Conservation (phyloP, 192 early-diverging fungal genomes). For the Backusella circina region DNA sequence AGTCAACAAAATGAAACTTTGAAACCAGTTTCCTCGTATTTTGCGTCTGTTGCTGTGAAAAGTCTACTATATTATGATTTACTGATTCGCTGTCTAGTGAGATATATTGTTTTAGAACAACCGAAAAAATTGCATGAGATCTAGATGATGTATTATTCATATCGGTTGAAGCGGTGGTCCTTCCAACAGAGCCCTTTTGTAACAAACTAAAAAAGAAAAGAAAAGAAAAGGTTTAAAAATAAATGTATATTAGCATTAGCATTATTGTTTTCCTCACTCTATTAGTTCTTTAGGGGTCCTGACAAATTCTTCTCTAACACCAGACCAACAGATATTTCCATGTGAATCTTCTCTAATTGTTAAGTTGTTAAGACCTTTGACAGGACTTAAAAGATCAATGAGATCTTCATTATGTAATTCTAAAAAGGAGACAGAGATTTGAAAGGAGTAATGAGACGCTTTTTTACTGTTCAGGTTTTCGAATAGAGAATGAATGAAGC, state of each 20-base stretch:
- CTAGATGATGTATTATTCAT: slow-evolving; percentile 95
- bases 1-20: slow-evolving; percentile 99
- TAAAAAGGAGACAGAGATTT: slow-evolving; percentile 76
- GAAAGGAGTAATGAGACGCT: slow-evolving; percentile 32
- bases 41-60: neutral
- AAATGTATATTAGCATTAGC: neutral
- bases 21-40: slow-evolving; percentile 5
- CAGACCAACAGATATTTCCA: slow-evolving; percentile 83
- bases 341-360: slow-evolving; percentile 75
- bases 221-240: neutral
- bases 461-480: slow-evolving; percentile 27
- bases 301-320: slow-evolving; percentile 78
- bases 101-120: slow-evolving; percentile 78
- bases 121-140: slow-evolving; percentile 95
- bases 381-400: slow-evolving; percentile 72
- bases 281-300: slow-evolving; percentile 57
- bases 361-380: slow-evolving; percentile 11
- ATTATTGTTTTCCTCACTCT: slow-evolving; percentile 27
- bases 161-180: slow-evolving; percentile 87
- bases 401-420: slow-evolving; percentile 98
- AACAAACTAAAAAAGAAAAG: slow-evolving; percentile 32
- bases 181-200: slow-evolving; percentile 50
- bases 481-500: slow-evolving; percentile 62
- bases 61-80: neutral
- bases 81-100: slow-evolving; percentile 1